These are phyloP conservation scores for Aspergillus conjunctus DNA, from an alignment of 495 filamentous ascomycete species.

Conservation along the genomic window DNA sequence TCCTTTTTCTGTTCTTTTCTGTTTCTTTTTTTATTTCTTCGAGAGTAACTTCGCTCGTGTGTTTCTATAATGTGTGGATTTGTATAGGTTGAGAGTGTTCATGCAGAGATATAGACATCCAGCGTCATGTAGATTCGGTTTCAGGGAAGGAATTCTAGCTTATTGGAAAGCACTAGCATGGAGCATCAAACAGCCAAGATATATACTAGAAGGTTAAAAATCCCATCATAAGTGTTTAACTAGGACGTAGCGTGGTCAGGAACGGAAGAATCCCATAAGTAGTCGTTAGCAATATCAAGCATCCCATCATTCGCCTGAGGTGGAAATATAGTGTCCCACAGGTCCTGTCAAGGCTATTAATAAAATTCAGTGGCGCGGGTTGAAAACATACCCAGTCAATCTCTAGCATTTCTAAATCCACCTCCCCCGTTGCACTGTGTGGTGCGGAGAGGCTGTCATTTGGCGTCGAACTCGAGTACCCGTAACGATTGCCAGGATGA, in stretches of 20 bases:
- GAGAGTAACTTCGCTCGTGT: no score
- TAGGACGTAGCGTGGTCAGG: not conserved
- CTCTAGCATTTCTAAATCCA: slow-evolving; percentile 6
- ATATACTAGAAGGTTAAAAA: not conserved
- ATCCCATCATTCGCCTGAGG: slow-evolving; percentile 1
- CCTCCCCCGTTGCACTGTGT: not conserved
- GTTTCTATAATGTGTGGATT: not conserved
- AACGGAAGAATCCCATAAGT: not conserved
- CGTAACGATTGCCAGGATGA: not conserved
- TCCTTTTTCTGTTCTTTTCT: not conserved
- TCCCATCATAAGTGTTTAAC: not conserved
- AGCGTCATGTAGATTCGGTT: not conserved
- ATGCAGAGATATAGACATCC: not conserved
- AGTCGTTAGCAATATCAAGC: not conserved
- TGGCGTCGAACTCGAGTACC: not conserved
- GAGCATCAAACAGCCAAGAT: not conserved
- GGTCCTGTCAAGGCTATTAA: not conserved
- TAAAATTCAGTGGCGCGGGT: not conserved
- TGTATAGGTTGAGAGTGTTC: not conserved
- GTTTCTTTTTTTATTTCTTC: no score
- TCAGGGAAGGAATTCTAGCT: not conserved
- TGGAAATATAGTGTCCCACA: slow-evolving; percentile 11
- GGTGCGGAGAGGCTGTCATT: not conserved
- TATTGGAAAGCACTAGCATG: not conserved
- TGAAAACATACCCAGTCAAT: slow-evolving; percentile 11